Conservation (phyloP, 2,329 filamentous ascomycete genomes). For the Colletotrichum sp. region DNA sequence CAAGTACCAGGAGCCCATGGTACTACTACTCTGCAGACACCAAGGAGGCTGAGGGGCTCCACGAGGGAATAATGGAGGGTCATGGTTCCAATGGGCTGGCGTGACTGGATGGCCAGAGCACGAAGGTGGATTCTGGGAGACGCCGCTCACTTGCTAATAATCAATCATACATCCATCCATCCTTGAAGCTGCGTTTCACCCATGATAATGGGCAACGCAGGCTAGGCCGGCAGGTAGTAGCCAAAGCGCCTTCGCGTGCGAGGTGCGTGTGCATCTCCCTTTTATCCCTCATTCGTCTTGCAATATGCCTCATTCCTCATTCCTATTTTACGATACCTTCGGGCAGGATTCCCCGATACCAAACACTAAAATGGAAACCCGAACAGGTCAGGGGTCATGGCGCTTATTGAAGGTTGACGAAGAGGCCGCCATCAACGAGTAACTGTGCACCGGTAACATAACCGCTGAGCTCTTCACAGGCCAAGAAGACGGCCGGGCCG, state of each 20-base stretch:
- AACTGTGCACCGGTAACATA: slow-evolving; percentile 86
- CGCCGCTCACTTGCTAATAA: slow-evolving; percentile 2
- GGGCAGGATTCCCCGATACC: background rate
- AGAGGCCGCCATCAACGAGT: slow-evolving; percentile 86
- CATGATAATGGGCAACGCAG: background rate
- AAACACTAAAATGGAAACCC: background rate
- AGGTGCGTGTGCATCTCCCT: background rate
- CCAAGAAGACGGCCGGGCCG: slow-evolving; percentile 85
- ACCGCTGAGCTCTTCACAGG: slow-evolving; percentile 76
- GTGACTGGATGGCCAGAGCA: background rate
- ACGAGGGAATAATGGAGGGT: background rate
- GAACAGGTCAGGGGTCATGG: background rate
- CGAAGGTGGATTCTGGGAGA: slow-evolving; percentile 3
- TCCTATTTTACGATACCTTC: background rate
- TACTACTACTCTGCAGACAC: background rate
- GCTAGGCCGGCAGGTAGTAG: background rate
- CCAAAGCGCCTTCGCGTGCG: background rate
- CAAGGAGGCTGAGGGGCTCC: background rate
- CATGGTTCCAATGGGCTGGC: background rate
- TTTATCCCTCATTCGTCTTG: background rate
- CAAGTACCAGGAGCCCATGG: background rate
- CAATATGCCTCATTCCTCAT: background rate
- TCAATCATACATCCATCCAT: slow-evolving; percentile 13
- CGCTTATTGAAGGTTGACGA: slow-evolving; percentile 82
- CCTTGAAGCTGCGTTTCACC: slow-evolving; percentile 12